phyloP scores from a whole-genome alignment of 2,329 filamentous ascomycete species.

The Penicillium sp. region DNA sequence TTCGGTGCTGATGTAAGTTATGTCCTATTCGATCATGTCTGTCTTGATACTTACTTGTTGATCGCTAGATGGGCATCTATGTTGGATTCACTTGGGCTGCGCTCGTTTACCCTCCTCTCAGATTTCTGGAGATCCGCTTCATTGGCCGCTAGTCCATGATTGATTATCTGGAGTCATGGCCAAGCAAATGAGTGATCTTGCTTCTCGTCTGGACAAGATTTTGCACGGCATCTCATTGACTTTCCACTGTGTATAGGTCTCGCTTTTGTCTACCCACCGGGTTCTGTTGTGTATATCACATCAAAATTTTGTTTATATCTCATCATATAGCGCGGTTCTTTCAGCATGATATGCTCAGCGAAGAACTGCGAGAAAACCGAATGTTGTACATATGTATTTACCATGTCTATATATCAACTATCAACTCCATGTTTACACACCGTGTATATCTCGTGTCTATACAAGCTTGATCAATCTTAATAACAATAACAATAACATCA shows the following conservation, averaged over 20 bases:
- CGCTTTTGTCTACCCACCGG: not conserved
- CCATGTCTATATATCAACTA: no score
- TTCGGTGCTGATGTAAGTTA: conserved; percentile 57
- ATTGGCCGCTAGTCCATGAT: conserved; percentile 44
- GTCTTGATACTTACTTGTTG: conserved; percentile 12
- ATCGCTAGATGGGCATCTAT: conserved; percentile 55
- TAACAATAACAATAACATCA: not conserved
- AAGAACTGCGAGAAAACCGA: no score
- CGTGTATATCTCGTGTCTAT: not conserved
- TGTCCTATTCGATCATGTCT: not conserved
- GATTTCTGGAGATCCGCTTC: conserved; percentile 52
- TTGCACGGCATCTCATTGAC: not conserved
- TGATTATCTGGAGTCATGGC: not conserved
- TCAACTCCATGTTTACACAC: no score
- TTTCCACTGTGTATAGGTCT: no score
- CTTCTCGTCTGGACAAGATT: not conserved
- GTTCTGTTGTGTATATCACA: not conserved
- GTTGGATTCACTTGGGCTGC: conserved; percentile 61
- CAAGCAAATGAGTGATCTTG: not conserved
- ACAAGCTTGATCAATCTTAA: not conserved
- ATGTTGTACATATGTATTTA: no score
- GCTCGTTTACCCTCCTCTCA: conserved; percentile 56
- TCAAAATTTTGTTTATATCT: not conserved
- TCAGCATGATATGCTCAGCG: no score
- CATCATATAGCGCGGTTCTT: no score